These are phyloP conservation scores for Lobosporangium transversale DNA, from an alignment of 192 early-diverging fungal species.

Conservation along the genomic window DNA sequence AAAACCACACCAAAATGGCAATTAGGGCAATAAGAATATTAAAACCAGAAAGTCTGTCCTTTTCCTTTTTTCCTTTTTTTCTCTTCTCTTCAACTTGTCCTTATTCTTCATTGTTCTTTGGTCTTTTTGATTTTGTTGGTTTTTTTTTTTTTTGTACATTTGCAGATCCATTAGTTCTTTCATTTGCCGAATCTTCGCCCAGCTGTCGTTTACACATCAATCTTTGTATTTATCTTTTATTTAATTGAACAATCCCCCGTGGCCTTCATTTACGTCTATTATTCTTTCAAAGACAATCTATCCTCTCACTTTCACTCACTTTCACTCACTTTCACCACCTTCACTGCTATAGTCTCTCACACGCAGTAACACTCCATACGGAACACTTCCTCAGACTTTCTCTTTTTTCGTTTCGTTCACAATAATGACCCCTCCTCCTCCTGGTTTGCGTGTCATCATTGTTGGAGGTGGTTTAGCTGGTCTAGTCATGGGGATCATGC, in stretches of 20 bases:
- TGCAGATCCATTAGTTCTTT: not conserved
- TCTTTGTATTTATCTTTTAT: not conserved
- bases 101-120: not conserved
- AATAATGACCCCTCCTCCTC: too few species aligned
- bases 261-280: not conserved
- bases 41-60: too few species aligned
- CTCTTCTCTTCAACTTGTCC: not conserved
- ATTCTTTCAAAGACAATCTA: not conserved
- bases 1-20: not conserved
- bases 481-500: constrained; percentile 43
- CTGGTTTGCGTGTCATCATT: constrained; percentile 31
- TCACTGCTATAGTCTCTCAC: not conserved
- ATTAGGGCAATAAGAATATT: too few species aligned
- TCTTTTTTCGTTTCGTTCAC: too few species aligned
- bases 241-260: constrained; percentile 8
- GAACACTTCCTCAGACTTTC: too few species aligned
- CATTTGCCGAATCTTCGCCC: not conserved
- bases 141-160: not conserved
- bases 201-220: not conserved
- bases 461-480: constrained; percentile 40
- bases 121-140: not conserved
- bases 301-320: not conserved
- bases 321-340: not conserved
- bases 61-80: not conserved
- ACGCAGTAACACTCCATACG: too few species aligned